Base-by-base conservation (phyloP, 257 asterid species). In the Capsicum pubescens region DNA sequence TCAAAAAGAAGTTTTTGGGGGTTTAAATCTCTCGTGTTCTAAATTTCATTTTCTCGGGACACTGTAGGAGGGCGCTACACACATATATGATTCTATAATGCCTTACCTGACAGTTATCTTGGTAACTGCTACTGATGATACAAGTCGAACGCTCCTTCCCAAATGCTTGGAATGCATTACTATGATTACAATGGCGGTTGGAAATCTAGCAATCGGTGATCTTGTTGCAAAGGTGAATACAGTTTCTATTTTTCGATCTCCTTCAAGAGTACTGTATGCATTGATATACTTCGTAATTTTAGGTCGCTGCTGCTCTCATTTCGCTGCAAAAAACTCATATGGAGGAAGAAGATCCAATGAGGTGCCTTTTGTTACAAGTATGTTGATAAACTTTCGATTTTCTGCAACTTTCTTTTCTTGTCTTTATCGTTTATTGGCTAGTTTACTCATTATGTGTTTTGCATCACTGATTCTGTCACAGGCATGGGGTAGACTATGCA, bases 401-500 rank as follows among this genome's bases (percentile, higher is more conserved):
- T 50, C 80, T 44, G 39, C 35, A 61, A 61, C 60, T 56, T 56
- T 56, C 8, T 66, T 66, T 13, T 66, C 79, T 71, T 42, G n/a
- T 8, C 15, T 42, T 68, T 32, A 52, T 15, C 7, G 8, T 55
- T 80, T 80, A 52, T 80, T 35, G 83, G 66, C 52, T 60, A 44
- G 32, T 26, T 26, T 26, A 26, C 32, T 26, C 11, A n/a, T 81
- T 6, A 66, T 66, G 17, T 44, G 8, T 61, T 58, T 56, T 10
- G 4, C 52, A 26, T 26, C 36, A 32, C 60, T 55, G n/a, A 14
- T 56, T 21, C 50, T 42, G 10, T 55, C 21, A 13, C 81, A 83
- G 69, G 57, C 19, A 19, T 55, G 85, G 70, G 70, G 69, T 63
- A 36, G 81, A 32, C 56, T 83, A 72, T 83, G 68, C 84, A 52